Conservation (phyloP, 1,284 basidiomycete genomes). For the Trametes polyzona region DNA sequence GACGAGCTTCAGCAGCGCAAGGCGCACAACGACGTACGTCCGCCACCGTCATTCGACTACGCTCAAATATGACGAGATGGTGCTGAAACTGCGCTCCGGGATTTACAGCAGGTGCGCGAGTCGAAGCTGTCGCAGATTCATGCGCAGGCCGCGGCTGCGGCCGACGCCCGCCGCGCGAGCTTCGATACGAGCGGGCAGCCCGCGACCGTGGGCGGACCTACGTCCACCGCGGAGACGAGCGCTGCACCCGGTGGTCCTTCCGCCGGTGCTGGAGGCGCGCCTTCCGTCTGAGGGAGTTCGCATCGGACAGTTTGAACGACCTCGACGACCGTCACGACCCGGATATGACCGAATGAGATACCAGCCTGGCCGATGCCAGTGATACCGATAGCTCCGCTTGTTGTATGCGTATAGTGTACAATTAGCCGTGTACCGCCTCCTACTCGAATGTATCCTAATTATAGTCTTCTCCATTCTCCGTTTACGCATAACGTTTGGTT, state of each 20-base stretch:
- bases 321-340: not conserved
- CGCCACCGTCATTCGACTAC: not conserved
- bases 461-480: not conserved
- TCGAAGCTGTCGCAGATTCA: slow-evolving; percentile 35
- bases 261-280: not conserved
- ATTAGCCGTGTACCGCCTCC: not conserved
- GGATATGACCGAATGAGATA: not conserved
- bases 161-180: slow-evolving; percentile 14
- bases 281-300: not conserved
- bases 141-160: slow-evolving; percentile 28
- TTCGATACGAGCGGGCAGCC: slow-evolving; percentile 9
- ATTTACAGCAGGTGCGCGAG: slow-evolving; percentile 31
- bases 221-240: not conserved
- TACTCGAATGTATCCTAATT: not conserved
- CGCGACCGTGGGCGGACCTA: slow-evolving; percentile 10
- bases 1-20: slow-evolving; percentile 36
- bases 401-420: slow-evolving; percentile 1
- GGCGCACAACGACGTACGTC: slow-evolving; percentile 35
- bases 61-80: not conserved
- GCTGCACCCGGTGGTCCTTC: not conserved
- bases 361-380: not conserved
- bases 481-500: too few species aligned
- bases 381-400: too few species aligned
- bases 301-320: not conserved
- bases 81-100: not conserved